Base-by-base conservation (phyloP, 2,329 filamentous ascomycete genomes). In the Elsinoe ampelina region DNA sequence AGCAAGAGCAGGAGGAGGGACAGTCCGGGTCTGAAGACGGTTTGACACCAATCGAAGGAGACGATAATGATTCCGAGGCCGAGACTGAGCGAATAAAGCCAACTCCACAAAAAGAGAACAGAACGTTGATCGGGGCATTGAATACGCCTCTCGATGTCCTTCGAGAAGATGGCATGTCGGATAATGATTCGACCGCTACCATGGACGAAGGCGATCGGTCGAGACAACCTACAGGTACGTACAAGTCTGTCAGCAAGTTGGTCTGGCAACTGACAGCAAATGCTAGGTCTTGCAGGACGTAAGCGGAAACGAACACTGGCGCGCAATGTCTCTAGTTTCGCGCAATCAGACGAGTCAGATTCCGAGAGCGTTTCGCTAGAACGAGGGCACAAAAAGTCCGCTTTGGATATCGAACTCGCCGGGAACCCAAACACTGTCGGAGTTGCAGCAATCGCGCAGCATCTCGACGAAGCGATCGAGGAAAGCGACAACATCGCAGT, bases 51-150 rank as follows among this genome's bases (percentile, higher is more conserved):
- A 36, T 42, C n/a, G 42, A 8, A 11, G 39, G 32, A 82, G 69
- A 85, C 32, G 81, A 84, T 54, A 78, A 80, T 57, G 84, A 87
- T 64, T 86, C 91, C 2, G 92, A 97, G 72, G 92, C 92, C 34
- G 92, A 96, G 73, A 97, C 92, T 1, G 91, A 96, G 73, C 85
- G 93, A 58, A 79, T 98, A 59, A 93, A 93, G 67, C 84, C 87
- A 66, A 95, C 69, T 50, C 68, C 67, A 19, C 62, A 64, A 54
- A 56, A 56, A 38, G 42, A 45, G 38, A 45, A 45, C 19, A 47
- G 41, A 13, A 42, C 54, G 13, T 17, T 38, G 13, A 45, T 34
- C 2, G 41, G 39, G 5, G n/a, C 36, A 10, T 30, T 48, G 8
- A 56, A 45, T 15, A 38, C 54, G 1, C 42, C 54, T 11, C 54